These are phyloP conservation scores for Cladophialophora carrionii DNA, from an alignment of 2,329 filamentous ascomycete species.

Conservation along the genomic window DNA sequence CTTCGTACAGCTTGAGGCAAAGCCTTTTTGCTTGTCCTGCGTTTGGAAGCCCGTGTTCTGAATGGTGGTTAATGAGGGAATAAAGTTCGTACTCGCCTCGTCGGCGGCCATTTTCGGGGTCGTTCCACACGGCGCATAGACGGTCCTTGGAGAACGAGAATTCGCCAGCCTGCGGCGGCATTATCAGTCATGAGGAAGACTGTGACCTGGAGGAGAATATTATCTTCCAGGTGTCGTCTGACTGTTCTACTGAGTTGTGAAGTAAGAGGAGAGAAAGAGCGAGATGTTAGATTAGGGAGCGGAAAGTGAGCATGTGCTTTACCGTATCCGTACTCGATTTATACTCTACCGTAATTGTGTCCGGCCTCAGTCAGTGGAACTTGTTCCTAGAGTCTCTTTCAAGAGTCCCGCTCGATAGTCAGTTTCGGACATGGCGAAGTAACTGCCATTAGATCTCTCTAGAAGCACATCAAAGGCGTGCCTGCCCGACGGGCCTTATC, in stretches of 20 bases:
- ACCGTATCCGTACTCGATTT: neutral
- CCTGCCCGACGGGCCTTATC: conserved; percentile 12
- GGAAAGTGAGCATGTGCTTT: neutral
- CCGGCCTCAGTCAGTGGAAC: neutral
- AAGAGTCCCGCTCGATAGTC: neutral
- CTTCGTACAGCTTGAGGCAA: neutral
- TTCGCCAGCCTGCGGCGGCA: neutral
- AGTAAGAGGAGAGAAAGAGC: neutral
- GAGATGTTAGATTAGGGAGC: neutral
- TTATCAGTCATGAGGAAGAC: neutral
- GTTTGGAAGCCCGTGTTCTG: neutral
- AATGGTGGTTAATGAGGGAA: neutral
- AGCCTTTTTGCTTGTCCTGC: neutral
- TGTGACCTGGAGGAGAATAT: too few species aligned
- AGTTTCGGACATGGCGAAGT: neutral
- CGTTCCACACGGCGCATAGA: neutral
- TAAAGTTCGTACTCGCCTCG: neutral
- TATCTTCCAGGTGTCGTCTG: neutral
- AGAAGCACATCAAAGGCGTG: conserved; percentile 9
- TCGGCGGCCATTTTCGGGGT: neutral
- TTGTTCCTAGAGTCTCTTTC: neutral
- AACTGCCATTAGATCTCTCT: neutral
- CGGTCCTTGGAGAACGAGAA: neutral
- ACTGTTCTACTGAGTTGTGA: neutral
- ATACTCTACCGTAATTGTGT: neutral